These are phyloP conservation scores for Extremus antarcticus DNA, from an alignment of 495 filamentous ascomycete genomes.

Conservation along the genomic window DNA sequence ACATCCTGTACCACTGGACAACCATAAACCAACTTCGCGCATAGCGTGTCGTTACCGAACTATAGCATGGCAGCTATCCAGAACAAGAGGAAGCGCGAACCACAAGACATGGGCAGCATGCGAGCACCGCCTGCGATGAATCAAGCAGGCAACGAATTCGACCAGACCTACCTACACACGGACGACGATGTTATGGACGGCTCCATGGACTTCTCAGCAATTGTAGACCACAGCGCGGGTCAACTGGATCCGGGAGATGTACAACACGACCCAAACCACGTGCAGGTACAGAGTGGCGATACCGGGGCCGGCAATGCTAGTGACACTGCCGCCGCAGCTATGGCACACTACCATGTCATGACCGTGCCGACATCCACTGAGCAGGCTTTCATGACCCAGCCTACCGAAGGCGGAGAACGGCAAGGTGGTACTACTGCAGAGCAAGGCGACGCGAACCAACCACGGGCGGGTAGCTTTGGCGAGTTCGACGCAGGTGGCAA, in stretches of 20 bases:
- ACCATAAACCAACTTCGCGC: not conserved
- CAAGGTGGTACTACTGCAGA: constrained; percentile 18
- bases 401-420: constrained; percentile 20
- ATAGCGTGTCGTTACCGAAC: not conserved
- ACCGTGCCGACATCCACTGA: constrained; percentile 63
- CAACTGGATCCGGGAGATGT: not conserved
- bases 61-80: constrained; percentile 8
- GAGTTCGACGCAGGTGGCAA: constrained; percentile 18
- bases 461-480: constrained; percentile 24
- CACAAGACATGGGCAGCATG: constrained; percentile 21
- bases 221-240: constrained; percentile 12
- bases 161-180: constrained; percentile 5
- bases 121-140: constrained; percentile 25
- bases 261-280: constrained; percentile 18
- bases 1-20: not conserved
- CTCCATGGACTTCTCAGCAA: constrained; percentile 13
- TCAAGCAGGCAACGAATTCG: constrained; percentile 10
- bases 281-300: constrained; percentile 14
- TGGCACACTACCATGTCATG: constrained; percentile 55
- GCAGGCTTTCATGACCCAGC: constrained; percentile 45
- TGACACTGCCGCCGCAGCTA: constrained; percentile 59
- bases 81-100: constrained; percentile 33
- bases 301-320: constrained; percentile 27
- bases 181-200: constrained; percentile 23
- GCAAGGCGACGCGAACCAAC: constrained; percentile 30